Conservation (phyloP, 768 basidiomycete genomes). For the Chlorophyllum brunneum region DNA sequence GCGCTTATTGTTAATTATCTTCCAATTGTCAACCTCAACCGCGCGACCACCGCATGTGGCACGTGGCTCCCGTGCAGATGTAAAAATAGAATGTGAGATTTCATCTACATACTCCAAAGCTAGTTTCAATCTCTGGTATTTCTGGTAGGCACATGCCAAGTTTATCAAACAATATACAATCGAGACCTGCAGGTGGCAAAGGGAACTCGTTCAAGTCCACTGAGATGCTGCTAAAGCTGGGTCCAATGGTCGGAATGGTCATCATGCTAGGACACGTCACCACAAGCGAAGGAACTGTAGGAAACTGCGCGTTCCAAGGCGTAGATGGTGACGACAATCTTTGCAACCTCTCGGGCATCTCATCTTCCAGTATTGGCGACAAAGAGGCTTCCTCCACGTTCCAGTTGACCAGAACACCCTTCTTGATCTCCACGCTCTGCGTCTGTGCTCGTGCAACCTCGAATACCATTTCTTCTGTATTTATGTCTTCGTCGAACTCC, state of each 20-base stretch:
- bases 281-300: conserved; percentile 24
- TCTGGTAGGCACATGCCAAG: not conserved
- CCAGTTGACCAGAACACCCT: conserved; percentile 38
- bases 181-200: conserved; percentile 30
- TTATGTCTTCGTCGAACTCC: conserved; percentile 17
- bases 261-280: conserved; percentile 33
- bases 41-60: conserved; percentile 6
- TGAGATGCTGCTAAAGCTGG: conserved; percentile 34
- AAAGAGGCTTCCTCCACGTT: not conserved
- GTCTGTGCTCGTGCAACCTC: conserved; percentile 45
- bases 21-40: too few species aligned
- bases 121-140: not conserved
- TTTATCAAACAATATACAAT: conserved; percentile 5
- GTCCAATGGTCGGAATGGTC: conserved; percentile 28
- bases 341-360: too few species aligned
- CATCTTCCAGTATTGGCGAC: not conserved
- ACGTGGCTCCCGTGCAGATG: not conserved
- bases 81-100: not conserved
- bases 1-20: not conserved
- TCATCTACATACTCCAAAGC: too few species aligned
- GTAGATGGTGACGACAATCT: too few species aligned
- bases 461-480: conserved; percentile 25
- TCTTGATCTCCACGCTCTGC: conserved; percentile 48
- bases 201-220: conserved; percentile 46
- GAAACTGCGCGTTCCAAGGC: not conserved